Base-by-base conservation (phyloP, 2,329 filamentous ascomycete species). In the Meredithiella fracta region DNA sequence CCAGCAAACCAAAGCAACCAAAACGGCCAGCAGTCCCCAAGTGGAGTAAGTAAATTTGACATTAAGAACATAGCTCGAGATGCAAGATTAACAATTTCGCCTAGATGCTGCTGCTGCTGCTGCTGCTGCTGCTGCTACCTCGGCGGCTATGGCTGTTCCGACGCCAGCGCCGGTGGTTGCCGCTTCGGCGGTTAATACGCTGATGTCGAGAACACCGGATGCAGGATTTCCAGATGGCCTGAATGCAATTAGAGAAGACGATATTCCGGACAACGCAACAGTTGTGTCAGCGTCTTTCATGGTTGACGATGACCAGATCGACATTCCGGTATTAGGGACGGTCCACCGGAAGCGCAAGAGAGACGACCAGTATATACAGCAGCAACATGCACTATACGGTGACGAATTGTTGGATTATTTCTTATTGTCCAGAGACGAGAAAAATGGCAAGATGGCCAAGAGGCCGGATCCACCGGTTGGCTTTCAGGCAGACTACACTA, bases 321-420 rank as follows among this genome's bases (percentile, higher is more conserved):
- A 90, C 60, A 71, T 74, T 74, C 23, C 76, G 77, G 60, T 55
- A 22, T 44, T 34, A 6, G 40, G 47, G 4, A 44, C 57, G 14
- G 44, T 44, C 14, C 58, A 59, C 9, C 72, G 77, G 59, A 95
- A 95, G 70, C 80, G 90, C 59, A 94, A 94, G 71, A 78, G 87
- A 22, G 83, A 79, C 61, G 67, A 71, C 44, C 67, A 77, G 72
- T 64, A 79, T 59, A 81, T 79, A 6, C 86, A 94, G 61, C 85
- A 90, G 65, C 84, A 92, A 62, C 90, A 97, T 67, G 83, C 86
- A 26, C 75, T 94, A 23, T 98, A 95, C 69, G 87, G 89, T 15
- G 92, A 98, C 61, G 86, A 92, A 63, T 77, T 98, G 25, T 75
- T 98, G 37, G 92, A 98, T 68, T 98, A 97, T 70, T 98, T 97